Evolutionary conservation across 345 rosid species (phyloP).

Genomic region (Lepidium sativum): DNA sequence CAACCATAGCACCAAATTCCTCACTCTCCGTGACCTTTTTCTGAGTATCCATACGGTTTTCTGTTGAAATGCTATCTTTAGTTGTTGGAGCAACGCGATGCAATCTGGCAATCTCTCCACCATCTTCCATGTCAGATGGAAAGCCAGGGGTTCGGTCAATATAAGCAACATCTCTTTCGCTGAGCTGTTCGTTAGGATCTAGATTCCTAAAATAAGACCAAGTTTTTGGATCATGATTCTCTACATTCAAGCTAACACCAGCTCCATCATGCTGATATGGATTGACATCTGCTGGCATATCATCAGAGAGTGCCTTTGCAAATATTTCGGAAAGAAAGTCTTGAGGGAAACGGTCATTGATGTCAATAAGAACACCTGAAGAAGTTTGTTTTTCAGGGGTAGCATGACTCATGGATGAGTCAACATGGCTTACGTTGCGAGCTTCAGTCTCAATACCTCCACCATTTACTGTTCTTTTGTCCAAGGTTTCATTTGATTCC

Average conservation of each 20-base stretch:
- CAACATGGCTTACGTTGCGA: slow-evolving; percentile 14
- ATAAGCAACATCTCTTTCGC: slow-evolving; percentile 47
- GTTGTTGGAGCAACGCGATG: slow-evolving; percentile 29
- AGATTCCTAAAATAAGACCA: slow-evolving; percentile 93
- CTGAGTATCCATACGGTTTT: slow-evolving; percentile 31
- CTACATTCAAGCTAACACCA: slow-evolving; percentile 66
- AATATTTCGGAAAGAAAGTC: slow-evolving; percentile 80
- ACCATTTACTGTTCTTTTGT: slow-evolving; percentile 12
- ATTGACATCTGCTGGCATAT: slow-evolving; percentile 29
- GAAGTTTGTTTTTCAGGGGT: slow-evolving; percentile 16
- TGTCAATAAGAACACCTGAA: slow-evolving; percentile 56
- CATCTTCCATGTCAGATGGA: slow-evolving; percentile 34
- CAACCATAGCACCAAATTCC: slow-evolving; percentile 60
- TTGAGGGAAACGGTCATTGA: slow-evolving; percentile 79
- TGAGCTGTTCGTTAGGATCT: slow-evolving; percentile 59
- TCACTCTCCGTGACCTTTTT: slow-evolving; percentile 45
- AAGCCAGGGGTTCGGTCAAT: slow-evolving; percentile 53
- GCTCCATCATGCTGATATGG: slow-evolving; percentile 58
- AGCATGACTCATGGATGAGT: slow-evolving; percentile 8
- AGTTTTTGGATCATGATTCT: slow-evolving; percentile 74
- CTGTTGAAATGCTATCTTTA: slow-evolving; percentile 31
- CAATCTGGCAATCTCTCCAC: slow-evolving; percentile 24
- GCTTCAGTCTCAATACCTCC: slow-evolving; percentile 14
- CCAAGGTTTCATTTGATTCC: neutral
- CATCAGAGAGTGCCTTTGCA: slow-evolving; percentile 47